Conservation (phyloP, 495 filamentous ascomycete genomes). For the Penicillium manginii region DNA sequence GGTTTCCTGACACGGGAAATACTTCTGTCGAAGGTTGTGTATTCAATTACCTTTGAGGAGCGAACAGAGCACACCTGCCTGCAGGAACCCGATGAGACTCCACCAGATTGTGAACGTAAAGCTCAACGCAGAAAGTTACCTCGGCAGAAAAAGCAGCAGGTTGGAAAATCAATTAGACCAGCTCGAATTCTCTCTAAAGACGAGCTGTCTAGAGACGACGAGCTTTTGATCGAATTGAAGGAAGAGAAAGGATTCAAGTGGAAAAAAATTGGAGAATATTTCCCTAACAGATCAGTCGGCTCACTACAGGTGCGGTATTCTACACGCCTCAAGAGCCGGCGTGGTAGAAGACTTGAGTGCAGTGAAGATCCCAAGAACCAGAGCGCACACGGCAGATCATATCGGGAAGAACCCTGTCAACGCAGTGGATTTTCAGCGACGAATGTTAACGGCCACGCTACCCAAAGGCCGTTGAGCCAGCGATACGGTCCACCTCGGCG, state of each 20-base stretch:
- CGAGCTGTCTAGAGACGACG: slow-evolving; percentile 17
- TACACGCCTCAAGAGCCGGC: slow-evolving; percentile 14
- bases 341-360: slow-evolving; percentile 12
- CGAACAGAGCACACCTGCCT: slow-evolving; percentile 10
- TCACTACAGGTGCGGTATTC: slow-evolving; percentile 19
- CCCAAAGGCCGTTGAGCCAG: slow-evolving; percentile 13
- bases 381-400: too few species aligned
- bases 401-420: too few species aligned
- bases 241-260: slow-evolving; percentile 9
- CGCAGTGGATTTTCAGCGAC: slow-evolving; percentile 7
- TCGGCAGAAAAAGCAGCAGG: not conserved
- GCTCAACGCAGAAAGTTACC: slow-evolving; percentile 8
- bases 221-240: slow-evolving; percentile 19
- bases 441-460: slow-evolving; percentile 4
- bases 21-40: not conserved
- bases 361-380: too few species aligned
- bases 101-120: slow-evolving; percentile 9
- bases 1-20: not conserved
- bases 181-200: slow-evolving; percentile 15
- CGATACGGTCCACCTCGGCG: slow-evolving; percentile 21
- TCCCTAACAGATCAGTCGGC: slow-evolving; percentile 15
- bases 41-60: slow-evolving; percentile 9
- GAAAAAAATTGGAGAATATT: slow-evolving; percentile 18
- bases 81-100: not conserved
- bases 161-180: slow-evolving; percentile 10